Conservation (phyloP, 345 rosid genomes). For the Citropsis articulata region DNA sequence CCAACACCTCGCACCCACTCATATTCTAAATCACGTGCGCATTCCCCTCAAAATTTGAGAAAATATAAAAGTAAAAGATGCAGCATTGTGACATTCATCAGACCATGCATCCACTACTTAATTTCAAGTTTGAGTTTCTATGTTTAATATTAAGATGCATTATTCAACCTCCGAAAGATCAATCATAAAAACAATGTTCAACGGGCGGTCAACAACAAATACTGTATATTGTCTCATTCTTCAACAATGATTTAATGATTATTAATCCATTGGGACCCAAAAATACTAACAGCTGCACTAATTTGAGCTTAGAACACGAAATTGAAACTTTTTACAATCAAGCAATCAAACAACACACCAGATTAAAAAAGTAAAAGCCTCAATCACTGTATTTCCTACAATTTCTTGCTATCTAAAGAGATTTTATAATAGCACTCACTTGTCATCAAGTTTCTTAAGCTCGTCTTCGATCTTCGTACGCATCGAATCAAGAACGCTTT, state of each 20-base stretch:
- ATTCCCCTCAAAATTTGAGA: neutral
- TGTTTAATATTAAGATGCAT: neutral
- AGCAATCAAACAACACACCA: neutral
- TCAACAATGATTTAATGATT: neutral
- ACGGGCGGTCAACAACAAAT: neutral
- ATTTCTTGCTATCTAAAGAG: neutral
- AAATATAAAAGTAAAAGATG: neutral
- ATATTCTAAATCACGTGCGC: neutral
- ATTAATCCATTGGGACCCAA: neutral
- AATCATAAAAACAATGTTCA: neutral
- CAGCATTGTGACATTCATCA: neutral
- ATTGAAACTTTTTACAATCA: neutral
- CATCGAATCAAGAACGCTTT: constrained; percentile 66
- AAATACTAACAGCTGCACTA: neutral
- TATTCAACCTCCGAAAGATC: neutral
- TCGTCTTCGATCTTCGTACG: constrained; percentile 63
- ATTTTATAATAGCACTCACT: constrained; percentile 43
- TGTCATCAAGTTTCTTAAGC: constrained; percentile 86
- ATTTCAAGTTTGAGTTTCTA: neutral
- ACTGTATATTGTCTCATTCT: neutral
- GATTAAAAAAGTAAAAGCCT: neutral
- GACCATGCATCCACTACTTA: neutral
- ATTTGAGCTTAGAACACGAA: neutral
- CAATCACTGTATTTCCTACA: neutral
- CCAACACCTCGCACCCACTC: neutral